Evolutionary conservation across 2,329 filamentous ascomycete genomes (phyloP), one percentile per base, ranked within the genome.

Genomic region (Cladophialophora psammophila): DNA sequence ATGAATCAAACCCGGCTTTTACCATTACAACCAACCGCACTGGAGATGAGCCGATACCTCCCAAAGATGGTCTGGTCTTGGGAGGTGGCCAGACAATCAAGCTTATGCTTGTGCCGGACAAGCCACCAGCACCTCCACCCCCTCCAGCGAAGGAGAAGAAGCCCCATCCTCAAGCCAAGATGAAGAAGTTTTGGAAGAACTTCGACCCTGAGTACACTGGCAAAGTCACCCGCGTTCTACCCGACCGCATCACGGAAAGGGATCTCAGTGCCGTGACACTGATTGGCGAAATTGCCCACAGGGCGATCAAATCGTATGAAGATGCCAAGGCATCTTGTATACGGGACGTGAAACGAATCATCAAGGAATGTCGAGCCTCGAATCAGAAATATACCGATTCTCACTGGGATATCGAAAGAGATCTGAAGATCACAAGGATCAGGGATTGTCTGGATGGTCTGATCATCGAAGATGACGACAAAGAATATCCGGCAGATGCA

Each of bases 371-470:
- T 76, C 84, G 88, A 26, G 86, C 91, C 7, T 83, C 93, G 64
- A 96, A 96, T 78, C 90, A 93, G 74, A 94, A 93, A 78, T 97
- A 96, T 75, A 87, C 90, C n/a, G 93, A 96, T 75, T 87, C 90
- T n/a, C 88, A 94, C 77, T 96, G 96, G 76, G 91, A 96, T 76
- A 88, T 96, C 59, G 92, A 96, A 75, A 81, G 86, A 35, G 91
- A 94, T 76, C 83, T 93, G 69, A 91, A 92, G 78, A 69, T 71
- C 60, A 71, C 67, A 3, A 79, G 81, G 20, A 78, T 75, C 7
- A 75, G 81, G 60, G 81, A 87, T 73, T 88, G 84, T 71, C 74
- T 88, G 36, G 81, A 84, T 71, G 82, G 83, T 1, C 73, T 88
- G 53, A 74, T 65, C 36, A 57, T 66, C 20, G 65, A 63, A 9